A percentile compares a stretch with the other conserved stretches of the same genome.
Conservation (phyloP, 805 yeast genomes). For the Candida palmyrensis region DNA sequence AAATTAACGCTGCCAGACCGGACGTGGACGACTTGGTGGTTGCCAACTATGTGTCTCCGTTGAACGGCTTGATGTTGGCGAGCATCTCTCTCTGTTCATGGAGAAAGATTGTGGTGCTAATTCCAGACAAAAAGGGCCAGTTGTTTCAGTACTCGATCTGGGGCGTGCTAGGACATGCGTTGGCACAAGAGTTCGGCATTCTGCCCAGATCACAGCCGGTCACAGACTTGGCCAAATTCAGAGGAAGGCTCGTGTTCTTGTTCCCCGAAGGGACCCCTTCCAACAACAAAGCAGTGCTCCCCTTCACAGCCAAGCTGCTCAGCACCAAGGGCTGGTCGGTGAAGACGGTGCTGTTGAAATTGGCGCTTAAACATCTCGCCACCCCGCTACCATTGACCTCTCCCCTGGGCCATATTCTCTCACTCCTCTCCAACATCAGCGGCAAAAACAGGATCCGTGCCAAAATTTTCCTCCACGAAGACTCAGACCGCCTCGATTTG, state of each 20-base stretch:
- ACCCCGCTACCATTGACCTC: slow-evolving; percentile 31
- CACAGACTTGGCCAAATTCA: slow-evolving; percentile 17
- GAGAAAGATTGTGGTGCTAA: slow-evolving; percentile 19
- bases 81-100: slow-evolving; percentile 20
- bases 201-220: slow-evolving; percentile 7
- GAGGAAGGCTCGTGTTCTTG: slow-evolving; percentile 46
- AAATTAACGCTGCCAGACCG: slow-evolving; percentile 30
- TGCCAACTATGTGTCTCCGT: slow-evolving; percentile 55
- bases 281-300: slow-evolving; percentile 72
- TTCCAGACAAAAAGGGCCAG: slow-evolving; percentile 36
- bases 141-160: slow-evolving; percentile 20
- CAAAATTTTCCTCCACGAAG: slow-evolving; percentile 19
- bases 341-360: slow-evolving; percentile 34
- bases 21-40: slow-evolving; percentile 44
- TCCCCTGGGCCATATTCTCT: slow-evolving; percentile 13
- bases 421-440: slow-evolving; percentile 16
- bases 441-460: slow-evolving; percentile 17
- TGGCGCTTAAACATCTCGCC: slow-evolving; percentile 30
- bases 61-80: slow-evolving; percentile 44
- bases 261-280: slow-evolving; percentile 83
- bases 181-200: slow-evolving; percentile 4
- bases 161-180: slow-evolving; percentile 22
- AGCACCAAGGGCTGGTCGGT: slow-evolving; percentile 12
- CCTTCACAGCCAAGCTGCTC: slow-evolving; percentile 34
- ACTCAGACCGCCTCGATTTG: slow-evolving; percentile 11